Base-by-base conservation (phyloP, 1,139 yeast species). In the Candida tunisiensis region DNA sequence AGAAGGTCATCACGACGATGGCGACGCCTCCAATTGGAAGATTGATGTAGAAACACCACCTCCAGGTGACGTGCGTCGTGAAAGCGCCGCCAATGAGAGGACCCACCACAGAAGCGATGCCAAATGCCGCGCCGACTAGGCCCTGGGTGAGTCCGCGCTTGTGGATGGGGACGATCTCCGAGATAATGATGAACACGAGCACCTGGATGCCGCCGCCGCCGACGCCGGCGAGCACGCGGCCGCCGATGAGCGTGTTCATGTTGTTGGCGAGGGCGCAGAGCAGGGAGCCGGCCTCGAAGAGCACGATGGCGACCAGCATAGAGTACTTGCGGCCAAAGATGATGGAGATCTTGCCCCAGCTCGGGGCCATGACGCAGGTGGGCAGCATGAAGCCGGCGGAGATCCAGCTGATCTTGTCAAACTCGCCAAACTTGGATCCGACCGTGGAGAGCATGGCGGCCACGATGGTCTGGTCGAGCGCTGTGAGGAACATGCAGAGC, bases 1-100 rank as follows among this genome's bases (percentile, higher is more conserved):
- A 57, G 25, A 57, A 40, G 6, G 55, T 31, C 26, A 75, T 55
- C 11, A 64, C 43, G 0, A 50, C 44, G 11, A 62, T 47, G 1
- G 77, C 72, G 3, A 62, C 35, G 0, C 75, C 82, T 10, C 79
- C 78, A 27, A 74, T 53, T 4, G 85, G 82, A 32, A 77, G 49
- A 44, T 74, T 75, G 40, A 77, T 60, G 47, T 69, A 77, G 46
- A 75, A 77, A 39, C 79, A 70, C 85, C 85, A 74, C 45, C 88
- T 60, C 88, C 88, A 77, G 11, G 69, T 55, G 2, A 67, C 71
- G 11, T 64, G 57, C n/a, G 66, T 45, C 7, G 40, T 27, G 35
- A 74, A 62, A 1, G 73, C 71, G 15, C 83, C 83, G 8, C 83
- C 83, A 21, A 74, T 45, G 30, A 74, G 55, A 0, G 88, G 88